Evolutionary conservation across 106 monocot species (phyloP).

Genomic region (Hemerocallis citrina): DNA sequence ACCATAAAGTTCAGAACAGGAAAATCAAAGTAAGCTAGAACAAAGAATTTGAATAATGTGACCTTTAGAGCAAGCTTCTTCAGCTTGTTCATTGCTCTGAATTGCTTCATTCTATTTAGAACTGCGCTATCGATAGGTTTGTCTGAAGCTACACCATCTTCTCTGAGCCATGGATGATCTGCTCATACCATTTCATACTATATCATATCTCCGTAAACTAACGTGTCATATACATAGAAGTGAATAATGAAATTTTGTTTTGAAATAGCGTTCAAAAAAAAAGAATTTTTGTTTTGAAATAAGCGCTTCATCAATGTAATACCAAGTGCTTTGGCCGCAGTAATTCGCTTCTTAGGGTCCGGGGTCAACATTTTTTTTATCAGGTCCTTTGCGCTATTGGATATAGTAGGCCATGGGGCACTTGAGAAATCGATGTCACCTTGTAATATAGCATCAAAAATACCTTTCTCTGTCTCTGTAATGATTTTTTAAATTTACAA

Average conservation of each 20-base stretch:
- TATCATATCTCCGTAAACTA: not conserved
- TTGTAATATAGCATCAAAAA: constrained; percentile 62
- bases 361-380: constrained; percentile 50
- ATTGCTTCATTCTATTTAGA: constrained; percentile 68
- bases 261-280: not conserved
- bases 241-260: not conserved
- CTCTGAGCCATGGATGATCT: constrained; percentile 57
- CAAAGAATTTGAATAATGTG: not conserved
- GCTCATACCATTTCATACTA: not conserved
- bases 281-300: no score
- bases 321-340: constrained; percentile 74
- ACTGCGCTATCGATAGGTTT: constrained; percentile 74
- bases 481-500: not conserved
- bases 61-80: constrained; percentile 81
- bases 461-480: constrained; percentile 82
- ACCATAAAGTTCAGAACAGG: not conserved
- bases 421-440: constrained; percentile 45
- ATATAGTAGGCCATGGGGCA: constrained; percentile 68
- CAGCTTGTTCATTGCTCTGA: constrained; percentile 84
- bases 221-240: no score
- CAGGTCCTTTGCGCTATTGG: constrained; percentile 60
- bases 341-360: constrained; percentile 56
- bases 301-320: no score
- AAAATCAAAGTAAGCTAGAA: not conserved
- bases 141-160: constrained; percentile 48